A percentile compares a stretch with the other conserved stretches of the same genome.
These are phyloP conservation scores for Arxiozyma telluris DNA, from an alignment of 1,139 yeast genomes.

Conservation along the genomic window DNA sequence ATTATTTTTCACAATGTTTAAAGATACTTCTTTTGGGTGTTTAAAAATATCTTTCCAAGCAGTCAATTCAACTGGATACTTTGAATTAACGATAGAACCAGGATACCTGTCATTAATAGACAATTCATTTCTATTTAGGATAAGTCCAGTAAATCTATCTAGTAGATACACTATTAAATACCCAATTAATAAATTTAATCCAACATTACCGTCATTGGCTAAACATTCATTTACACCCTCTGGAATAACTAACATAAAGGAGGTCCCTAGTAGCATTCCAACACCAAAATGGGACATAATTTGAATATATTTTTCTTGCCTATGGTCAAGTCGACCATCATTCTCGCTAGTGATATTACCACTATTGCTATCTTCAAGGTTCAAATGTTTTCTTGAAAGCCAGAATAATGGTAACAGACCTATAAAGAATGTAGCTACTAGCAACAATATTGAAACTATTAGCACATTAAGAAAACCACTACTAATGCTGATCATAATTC, in stretches of 20 bases:
- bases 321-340: slow-evolving; percentile 7
- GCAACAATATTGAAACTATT: slow-evolving; percentile 13
- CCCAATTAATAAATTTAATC: slow-evolving; percentile 26
- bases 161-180: slow-evolving; percentile 25
- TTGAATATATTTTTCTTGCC: slow-evolving; percentile 14
- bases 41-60: slow-evolving; percentile 15
- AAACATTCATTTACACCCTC: slow-evolving; percentile 45
- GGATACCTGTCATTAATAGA: background rate
- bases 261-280: slow-evolving; percentile 51
- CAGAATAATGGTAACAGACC: slow-evolving; percentile 33
- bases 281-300: slow-evolving; percentile 41
- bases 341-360: too few relatives aligned
- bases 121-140: slow-evolving; percentile 4
- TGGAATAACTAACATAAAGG: slow-evolving; percentile 48
- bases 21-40: slow-evolving; percentile 16
- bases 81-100: background rate
- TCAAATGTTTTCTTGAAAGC: background rate
- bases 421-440: slow-evolving; percentile 27
- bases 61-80: background rate
- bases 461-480: slow-evolving; percentile 11
- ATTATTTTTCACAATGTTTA: slow-evolving; percentile 29
- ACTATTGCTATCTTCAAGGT: slow-evolving; percentile 4
- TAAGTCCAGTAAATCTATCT: slow-evolving; percentile 19
- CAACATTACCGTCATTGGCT: slow-evolving; percentile 29
- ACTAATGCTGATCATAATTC: background rate